phyloP scores from a whole-genome alignment of 2,329 filamentous ascomycete species.

The Cryphonectria naterciae region DNA sequence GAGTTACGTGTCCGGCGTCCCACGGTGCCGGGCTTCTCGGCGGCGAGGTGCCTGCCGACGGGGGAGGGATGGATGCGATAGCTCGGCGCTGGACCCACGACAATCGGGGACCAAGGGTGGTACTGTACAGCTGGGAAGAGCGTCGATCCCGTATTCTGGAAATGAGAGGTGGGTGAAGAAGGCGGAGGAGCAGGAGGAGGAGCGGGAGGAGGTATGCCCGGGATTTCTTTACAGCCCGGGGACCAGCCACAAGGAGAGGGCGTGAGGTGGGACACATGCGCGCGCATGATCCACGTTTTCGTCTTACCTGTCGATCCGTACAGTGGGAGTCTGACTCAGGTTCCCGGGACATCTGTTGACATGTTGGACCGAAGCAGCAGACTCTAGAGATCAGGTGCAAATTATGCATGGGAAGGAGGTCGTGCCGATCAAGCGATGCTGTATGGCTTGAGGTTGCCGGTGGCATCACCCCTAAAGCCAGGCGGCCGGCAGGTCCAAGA shows the following conservation, averaged over 20 bases:
- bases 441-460: neutral
- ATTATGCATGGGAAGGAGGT: neutral
- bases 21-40: neutral
- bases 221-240: conserved; percentile 4
- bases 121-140: neutral
- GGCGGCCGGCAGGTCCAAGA: neutral
- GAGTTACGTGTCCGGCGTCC: neutral
- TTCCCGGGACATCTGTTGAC: neutral
- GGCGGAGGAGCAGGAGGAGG: neutral
- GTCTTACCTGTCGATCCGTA: conserved; percentile 18
- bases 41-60: neutral
- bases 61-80: conserved; percentile 1
- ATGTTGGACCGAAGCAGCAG: neutral
- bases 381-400: neutral
- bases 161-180: neutral
- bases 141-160: neutral
- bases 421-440: neutral
- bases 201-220: neutral
- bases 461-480: neutral
- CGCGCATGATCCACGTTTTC: conserved; percentile 23
- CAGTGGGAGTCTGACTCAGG: neutral
- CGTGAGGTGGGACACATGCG: conserved; percentile 20
- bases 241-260: conserved; percentile 8
- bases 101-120: neutral
- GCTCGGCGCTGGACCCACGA: neutral